Evolutionary conservation across 345 rosid species (phyloP).

Genomic region (Streptanthus diversifolius): DNA sequence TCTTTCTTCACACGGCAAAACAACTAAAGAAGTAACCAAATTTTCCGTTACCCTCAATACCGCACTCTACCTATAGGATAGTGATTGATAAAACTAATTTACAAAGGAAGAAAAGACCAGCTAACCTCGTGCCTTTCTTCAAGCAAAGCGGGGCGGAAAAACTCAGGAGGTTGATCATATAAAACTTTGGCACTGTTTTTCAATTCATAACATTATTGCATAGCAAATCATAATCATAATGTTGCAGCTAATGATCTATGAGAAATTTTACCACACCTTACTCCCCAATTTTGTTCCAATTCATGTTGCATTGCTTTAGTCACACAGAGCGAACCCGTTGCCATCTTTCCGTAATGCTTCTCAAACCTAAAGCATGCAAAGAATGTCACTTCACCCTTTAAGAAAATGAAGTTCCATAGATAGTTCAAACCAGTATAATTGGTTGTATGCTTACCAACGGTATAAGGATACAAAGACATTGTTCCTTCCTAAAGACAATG

Average conservation of each 20-base stretch:
- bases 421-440: conserved; percentile 3
- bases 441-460: conserved; percentile 53
- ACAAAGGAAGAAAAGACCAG: conserved; percentile 12
- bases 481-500: conserved; percentile 84
- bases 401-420: not conserved
- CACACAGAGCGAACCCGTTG: conserved; percentile 80
- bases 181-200: conserved; percentile 66
- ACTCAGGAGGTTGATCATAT: conserved; percentile 96
- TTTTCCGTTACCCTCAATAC: not conserved
- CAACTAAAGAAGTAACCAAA: conserved; percentile 47
- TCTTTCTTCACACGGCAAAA: conserved; percentile 69
- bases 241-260: conserved; percentile 22
- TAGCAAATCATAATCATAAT: not conserved
- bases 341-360: conserved; percentile 81
- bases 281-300: conserved; percentile 92
- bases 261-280: conserved; percentile 54
- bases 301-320: conserved; percentile 98
- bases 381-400: not conserved
- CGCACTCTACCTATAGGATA: not conserved
- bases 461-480: conserved; percentile 72
- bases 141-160: conserved; percentile 69
- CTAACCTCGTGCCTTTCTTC: conserved; percentile 78
- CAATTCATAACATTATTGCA: conserved; percentile 7
- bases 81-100: not conserved
- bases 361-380: conserved; percentile 57